Conservation (phyloP, 1,139 yeast genomes). For the Petasospora fabianii region DNA sequence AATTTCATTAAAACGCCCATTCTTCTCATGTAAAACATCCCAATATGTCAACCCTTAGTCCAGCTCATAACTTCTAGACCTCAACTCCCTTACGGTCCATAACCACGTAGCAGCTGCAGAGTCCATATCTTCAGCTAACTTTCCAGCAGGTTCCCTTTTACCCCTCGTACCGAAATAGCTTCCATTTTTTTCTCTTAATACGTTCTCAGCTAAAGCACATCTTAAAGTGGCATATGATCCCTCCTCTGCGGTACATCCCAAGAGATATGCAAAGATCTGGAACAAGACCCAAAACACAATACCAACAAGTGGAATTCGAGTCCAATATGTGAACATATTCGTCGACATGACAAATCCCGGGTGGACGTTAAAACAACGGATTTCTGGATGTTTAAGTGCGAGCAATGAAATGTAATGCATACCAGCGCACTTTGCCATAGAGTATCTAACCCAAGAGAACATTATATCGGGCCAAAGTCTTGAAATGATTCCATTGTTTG, state of each 20-base stretch:
- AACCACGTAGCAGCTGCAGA: conserved; percentile 74
- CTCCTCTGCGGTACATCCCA: conserved; percentile 70
- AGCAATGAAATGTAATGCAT: conserved; percentile 70
- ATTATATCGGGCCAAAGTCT: conserved; percentile 59
- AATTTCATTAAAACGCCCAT: no score
- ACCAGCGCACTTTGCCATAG: conserved; percentile 74
- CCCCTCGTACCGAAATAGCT: conserved; percentile 65
- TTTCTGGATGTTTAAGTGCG: conserved; percentile 62
- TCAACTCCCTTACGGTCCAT: conserved; percentile 71
- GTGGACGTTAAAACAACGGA: conserved; percentile 66
- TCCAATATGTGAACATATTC: conserved; percentile 69
- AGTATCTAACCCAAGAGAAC: conserved; percentile 78
- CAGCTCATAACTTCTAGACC: conserved; percentile 43
- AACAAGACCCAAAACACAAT: conserved; percentile 65
- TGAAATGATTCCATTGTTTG: neutral
- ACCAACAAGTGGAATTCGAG: conserved; percentile 74
- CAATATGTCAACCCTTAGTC: no score
- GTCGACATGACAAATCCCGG: conserved; percentile 88
- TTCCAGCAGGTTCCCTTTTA: conserved; percentile 48
- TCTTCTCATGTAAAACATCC: no score
- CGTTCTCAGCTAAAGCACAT: conserved; percentile 55
- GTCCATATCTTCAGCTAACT: conserved; percentile 54
- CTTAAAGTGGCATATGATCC: conserved; percentile 66
- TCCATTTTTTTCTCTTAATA: conserved; percentile 57
- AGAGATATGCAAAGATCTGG: conserved; percentile 60